Base-by-base conservation (phyloP, 768 basidiomycete species). In the Kwoniella dendrophila region DNA sequence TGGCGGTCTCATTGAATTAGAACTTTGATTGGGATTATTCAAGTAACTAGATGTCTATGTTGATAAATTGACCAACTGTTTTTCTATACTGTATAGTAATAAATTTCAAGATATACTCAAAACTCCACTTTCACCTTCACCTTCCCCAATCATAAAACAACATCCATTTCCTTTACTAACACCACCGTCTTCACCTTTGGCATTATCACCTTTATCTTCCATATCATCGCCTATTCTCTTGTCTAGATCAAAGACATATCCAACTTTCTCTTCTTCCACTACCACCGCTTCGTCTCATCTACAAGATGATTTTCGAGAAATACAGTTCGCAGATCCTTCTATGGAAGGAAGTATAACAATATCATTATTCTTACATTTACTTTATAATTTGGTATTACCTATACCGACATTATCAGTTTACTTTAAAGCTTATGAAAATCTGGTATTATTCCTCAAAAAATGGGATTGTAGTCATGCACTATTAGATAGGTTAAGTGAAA, bases 341-440 rank as follows among this genome's bases (percentile, higher is more conserved):
- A n/a, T 60, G 22, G 60, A 62, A 50, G 32, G 30, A 10, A 44
- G 41, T 18, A 48, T 49, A 12, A 62, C 50, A 6, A 8, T 62
- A 26, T 62, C 60, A 12, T 22, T 62, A n/a, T 62, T 62, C 29
- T 44, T 62, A 26, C 53, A 53, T 24, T 22, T 62, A 2, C 20
- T 45, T 29, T 54, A 54, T 10, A n/a, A 22, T 5, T n/a, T 44
- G 0, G n/a, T 51, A 18, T 26, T 56, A 49, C 60, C 54, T 14
- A 7, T 33, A 10, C 60, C 60, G 0, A 51, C 44, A 12, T 1
- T 45, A 0, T 45, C 60, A 20, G 24, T 47, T 2, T 54, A 54
- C 2, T 55, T 55, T 18, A 6, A 45, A 24, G 50, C 44, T 7
- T 62, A 62, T 44, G 48, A 62, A 18, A 38, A 27, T 16, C 34